These are phyloP conservation scores for Penicillium samsonianum DNA, from an alignment of 495 filamentous ascomycete species.

Conservation along the genomic window DNA sequence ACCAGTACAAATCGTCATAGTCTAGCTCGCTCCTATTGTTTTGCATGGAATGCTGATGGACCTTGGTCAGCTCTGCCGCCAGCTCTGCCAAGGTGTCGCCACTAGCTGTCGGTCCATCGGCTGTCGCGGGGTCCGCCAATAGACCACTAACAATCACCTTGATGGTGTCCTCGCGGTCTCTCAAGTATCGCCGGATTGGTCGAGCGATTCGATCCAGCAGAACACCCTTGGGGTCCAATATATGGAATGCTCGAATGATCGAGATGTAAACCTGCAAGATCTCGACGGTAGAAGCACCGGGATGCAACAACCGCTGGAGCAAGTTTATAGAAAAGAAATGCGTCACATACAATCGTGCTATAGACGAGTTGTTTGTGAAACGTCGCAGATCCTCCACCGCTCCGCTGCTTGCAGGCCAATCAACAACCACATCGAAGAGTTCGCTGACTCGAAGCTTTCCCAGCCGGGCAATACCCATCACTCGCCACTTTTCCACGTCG, in stretches of 20 bases:
- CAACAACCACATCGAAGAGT: constrained; percentile 83
- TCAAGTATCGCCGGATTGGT: constrained; percentile 81
- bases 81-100: constrained; percentile 71
- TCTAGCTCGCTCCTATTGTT: constrained; percentile 70
- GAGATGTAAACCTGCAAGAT: constrained; percentile 90
- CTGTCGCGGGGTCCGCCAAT: constrained; percentile 64
- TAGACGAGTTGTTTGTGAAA: constrained; percentile 58
- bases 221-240: constrained; percentile 90
- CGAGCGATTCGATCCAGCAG: constrained; percentile 82
- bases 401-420: constrained; percentile 79
- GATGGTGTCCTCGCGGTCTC: constrained; percentile 91
- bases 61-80: constrained; percentile 68
- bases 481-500: constrained; percentile 77
- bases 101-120: constrained; percentile 32
- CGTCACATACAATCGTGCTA: constrained; percentile 63
- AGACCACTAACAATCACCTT: constrained; percentile 84
- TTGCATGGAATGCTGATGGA: constrained; percentile 50
- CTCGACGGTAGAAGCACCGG: constrained; percentile 83
- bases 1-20: constrained; percentile 89
- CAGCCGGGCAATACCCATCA: constrained; percentile 75
- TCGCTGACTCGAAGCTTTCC: constrained; percentile 77
- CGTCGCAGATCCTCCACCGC: constrained; percentile 78
- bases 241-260: constrained; percentile 84
- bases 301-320: constrained; percentile 75
- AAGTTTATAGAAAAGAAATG: constrained; percentile 68